A percentile compares a stretch with the other conserved stretches of the same genome.
phyloP scores from a whole-genome alignment of 1,284 basidiomycete species.

The Austropuccinia psidii region DNA sequence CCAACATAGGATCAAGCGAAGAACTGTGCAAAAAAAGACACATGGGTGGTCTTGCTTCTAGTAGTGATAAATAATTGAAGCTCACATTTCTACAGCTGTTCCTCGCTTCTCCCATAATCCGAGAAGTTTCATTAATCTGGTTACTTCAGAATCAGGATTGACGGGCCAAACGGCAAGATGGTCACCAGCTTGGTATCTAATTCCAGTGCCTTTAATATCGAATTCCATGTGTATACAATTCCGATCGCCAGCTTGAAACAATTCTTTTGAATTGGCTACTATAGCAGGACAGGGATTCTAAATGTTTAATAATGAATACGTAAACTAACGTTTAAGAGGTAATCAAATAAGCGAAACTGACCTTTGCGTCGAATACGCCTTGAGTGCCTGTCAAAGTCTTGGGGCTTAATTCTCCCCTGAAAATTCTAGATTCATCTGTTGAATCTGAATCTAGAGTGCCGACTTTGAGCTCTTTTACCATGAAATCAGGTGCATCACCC shows the following conservation, averaged over 20 bases:
- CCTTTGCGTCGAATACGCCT: slow-evolving; percentile 64
- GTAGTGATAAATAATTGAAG: neutral
- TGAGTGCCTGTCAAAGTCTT: slow-evolving; percentile 17
- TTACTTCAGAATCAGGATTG: slow-evolving; percentile 85
- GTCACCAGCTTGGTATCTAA: slow-evolving; percentile 98
- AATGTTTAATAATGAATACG: slow-evolving; percentile 9
- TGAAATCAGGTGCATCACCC: slow-evolving; percentile 90
- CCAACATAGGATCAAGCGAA: slow-evolving; percentile 90
- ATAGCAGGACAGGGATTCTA: slow-evolving; percentile 95
- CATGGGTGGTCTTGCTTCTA: neutral
- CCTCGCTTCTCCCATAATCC: slow-evolving; percentile 64
- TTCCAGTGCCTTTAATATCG: slow-evolving; percentile 85
- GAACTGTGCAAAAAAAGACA: slow-evolving; percentile 50
- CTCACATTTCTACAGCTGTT: slow-evolving; percentile 65
- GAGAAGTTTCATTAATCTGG: slow-evolving; percentile 74
- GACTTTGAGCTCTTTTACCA: slow-evolving; percentile 63
- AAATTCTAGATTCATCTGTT: slow-evolving; percentile 43
- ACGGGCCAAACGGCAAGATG: slow-evolving; percentile 96
- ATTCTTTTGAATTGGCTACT: slow-evolving; percentile 66
- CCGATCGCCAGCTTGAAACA: slow-evolving; percentile 71
- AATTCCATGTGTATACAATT: slow-evolving; percentile 96
- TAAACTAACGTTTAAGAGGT: slow-evolving; percentile 2
- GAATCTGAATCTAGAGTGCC: slow-evolving; percentile 44
- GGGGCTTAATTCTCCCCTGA: slow-evolving; percentile 44
- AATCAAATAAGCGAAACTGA: slow-evolving; percentile 66